Conservation (phyloP, 257 asterid genomes). For the Rehmannia glutinosa region DNA sequence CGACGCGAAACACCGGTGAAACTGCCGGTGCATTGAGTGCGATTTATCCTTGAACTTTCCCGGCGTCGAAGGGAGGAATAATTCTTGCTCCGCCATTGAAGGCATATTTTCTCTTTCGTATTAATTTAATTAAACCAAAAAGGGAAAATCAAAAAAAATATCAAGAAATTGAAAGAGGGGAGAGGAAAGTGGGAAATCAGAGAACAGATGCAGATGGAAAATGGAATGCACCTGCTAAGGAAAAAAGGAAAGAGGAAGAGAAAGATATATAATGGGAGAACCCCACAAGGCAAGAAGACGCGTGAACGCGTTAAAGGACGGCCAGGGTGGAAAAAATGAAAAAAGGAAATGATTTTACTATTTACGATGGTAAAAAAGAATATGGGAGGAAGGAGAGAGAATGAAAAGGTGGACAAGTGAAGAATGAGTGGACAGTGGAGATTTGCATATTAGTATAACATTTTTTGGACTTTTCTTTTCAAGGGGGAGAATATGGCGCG, state of each 20-base stretch:
- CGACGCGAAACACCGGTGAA: constrained; percentile 67
- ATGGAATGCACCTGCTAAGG: constrained; percentile 45
- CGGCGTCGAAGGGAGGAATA: constrained; percentile 66
- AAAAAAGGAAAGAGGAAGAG: not conserved
- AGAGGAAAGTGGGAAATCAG: not conserved
- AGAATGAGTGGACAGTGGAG: constrained; percentile 20
- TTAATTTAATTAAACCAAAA: not conserved
- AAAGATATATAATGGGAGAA: constrained; percentile 45
- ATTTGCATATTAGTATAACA: not conserved
- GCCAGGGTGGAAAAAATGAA: constrained; percentile 25
- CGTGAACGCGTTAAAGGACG: constrained; percentile 56
- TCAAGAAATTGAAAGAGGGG: not conserved
- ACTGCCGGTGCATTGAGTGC: constrained; percentile 50
- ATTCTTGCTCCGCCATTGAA: constrained; percentile 36
- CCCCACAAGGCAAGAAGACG: constrained; percentile 22
- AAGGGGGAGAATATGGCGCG: too few relatives aligned
- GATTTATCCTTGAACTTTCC: constrained; percentile 63
- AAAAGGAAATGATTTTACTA: not conserved
- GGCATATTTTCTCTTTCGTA: constrained; percentile 32
- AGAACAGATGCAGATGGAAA: constrained; percentile 44
- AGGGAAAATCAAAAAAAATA: not conserved
- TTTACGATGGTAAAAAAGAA: not conserved
- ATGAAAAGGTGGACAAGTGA: not conserved
- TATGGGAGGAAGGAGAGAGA: not conserved
- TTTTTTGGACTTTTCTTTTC: too few relatives aligned